Evolutionary conservation across 495 filamentous ascomycete genomes (phyloP).

Genomic region (Bryoglossum gracile): DNA sequence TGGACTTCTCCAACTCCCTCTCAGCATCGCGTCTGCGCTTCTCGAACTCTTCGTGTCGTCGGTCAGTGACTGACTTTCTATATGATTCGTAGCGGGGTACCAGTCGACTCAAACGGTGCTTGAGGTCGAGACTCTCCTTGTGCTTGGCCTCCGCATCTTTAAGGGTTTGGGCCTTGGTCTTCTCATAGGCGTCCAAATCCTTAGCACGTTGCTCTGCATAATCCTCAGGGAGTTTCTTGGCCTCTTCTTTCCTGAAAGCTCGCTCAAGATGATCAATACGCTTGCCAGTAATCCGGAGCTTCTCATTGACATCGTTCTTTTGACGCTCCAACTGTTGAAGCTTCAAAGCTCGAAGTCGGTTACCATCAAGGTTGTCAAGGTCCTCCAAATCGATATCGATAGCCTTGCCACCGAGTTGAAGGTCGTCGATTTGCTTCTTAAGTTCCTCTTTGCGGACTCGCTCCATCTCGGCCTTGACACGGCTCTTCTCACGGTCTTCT

Average conservation of each 20-base stretch:
- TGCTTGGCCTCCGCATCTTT: conserved; percentile 79
- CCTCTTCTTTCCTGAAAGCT: conserved; percentile 89
- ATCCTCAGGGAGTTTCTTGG: conserved; percentile 83
- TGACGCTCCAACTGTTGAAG: conserved; percentile 93
- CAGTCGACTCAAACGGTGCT: conserved; percentile 79
- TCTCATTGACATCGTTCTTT: conserved; percentile 89
- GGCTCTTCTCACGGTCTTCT: conserved; percentile 79
- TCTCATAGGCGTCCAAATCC: conserved; percentile 75
- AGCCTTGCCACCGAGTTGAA: conserved; percentile 72
- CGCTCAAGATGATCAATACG: conserved; percentile 96
- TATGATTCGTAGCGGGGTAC: conserved; percentile 76
- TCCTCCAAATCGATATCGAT: conserved; percentile 74
- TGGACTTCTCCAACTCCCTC: conserved; percentile 81
- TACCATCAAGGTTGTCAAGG: conserved; percentile 75
- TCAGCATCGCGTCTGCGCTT: conserved; percentile 82
- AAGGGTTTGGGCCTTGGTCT: conserved; percentile 64
- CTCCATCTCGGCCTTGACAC: conserved; percentile 82
- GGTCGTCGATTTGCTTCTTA: conserved; percentile 90
- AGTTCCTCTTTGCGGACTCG: conserved; percentile 89
- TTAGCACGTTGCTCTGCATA: conserved; percentile 76
- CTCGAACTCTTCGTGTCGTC: conserved; percentile 92
- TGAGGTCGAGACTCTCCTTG: conserved; percentile 82
- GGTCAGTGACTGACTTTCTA: conserved; percentile 68
- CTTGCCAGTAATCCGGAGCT: conserved; percentile 84
- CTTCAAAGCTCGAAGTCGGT: conserved; percentile 86